Percentiles rank a stretch among this genome's conserved stretches.
Conservation (phyloP, 345 rosid genomes). For the Eucalyptus grandis region DNA sequence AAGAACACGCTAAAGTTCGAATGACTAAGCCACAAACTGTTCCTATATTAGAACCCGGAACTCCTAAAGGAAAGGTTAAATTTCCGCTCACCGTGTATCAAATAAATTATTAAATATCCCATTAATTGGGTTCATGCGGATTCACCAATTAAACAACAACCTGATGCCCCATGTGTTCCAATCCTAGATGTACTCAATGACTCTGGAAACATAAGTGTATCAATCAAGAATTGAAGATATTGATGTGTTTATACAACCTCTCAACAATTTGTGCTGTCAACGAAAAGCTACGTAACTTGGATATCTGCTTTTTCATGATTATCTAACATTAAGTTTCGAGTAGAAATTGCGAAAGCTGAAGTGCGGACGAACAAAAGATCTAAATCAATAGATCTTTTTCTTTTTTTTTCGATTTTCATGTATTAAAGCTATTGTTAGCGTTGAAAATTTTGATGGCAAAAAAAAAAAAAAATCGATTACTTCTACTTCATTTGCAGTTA, state of each 20-base stretch:
- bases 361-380: neutral
- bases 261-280: neutral
- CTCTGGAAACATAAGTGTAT: neutral
- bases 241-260: neutral
- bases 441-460: neutral
- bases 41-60: neutral
- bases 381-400: neutral
- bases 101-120: neutral
- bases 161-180: neutral
- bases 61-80: neutral
- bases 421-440: neutral
- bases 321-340: neutral
- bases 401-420: neutral
- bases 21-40: neutral
- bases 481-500: neutral
- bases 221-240: neutral
- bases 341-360: neutral
- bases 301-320: neutral
- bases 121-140: neutral
- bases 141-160: neutral
- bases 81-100: neutral
- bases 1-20: neutral
- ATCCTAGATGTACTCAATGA: neutral
- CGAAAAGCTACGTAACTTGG: neutral
- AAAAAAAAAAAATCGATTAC: neutral